phyloP scores from a whole-genome alignment of 2,329 filamentous ascomycete genomes.

The Alternaria brassicae region DNA sequence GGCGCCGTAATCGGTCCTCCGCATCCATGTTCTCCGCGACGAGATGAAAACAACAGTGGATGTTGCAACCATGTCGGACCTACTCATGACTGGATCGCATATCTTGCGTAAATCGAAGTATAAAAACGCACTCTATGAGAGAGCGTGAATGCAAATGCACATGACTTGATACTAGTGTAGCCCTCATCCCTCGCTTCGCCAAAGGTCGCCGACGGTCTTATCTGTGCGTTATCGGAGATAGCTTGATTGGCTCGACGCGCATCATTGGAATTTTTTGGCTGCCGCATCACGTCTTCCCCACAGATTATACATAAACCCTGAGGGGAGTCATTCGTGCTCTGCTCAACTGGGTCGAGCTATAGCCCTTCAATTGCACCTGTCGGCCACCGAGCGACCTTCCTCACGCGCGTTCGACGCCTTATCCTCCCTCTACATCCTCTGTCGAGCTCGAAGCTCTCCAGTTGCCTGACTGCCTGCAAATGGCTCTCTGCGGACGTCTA shows the following conservation, averaged over 20 bases:
- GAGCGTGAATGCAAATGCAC: background rate
- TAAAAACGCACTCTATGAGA: background rate
- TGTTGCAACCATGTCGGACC: background rate
- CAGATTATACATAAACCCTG: slow-evolving; percentile 38
- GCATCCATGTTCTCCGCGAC: slow-evolving; percentile 6
- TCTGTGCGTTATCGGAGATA: slow-evolving; percentile 43
- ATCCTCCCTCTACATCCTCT: slow-evolving; percentile 20
- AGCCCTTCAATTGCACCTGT: slow-evolving; percentile 40
- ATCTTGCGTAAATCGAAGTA: background rate
- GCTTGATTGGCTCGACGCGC: slow-evolving; percentile 33
- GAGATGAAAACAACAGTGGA: slow-evolving; percentile 3
- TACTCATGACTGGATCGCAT: background rate
- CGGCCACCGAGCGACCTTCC: slow-evolving; percentile 27
- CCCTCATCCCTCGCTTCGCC: slow-evolving; percentile 1
- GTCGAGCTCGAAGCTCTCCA: slow-evolving; percentile 43
- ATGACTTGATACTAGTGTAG: background rate
- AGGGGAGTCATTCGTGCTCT: slow-evolving; percentile 38
- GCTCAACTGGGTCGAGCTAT: slow-evolving; percentile 40
- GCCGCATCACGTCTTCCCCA: slow-evolving; percentile 43
- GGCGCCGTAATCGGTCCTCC: slow-evolving; percentile 32
- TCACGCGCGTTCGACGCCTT: slow-evolving; percentile 28
- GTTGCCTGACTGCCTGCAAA: slow-evolving; percentile 44
- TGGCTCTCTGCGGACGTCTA: slow-evolving; percentile 53
- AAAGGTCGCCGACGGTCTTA: slow-evolving; percentile 32
- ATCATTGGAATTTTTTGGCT: slow-evolving; percentile 43